phyloP scores from a whole-genome alignment of 192 early-diverging fungal species.

The Coemansia sp. region DNA sequence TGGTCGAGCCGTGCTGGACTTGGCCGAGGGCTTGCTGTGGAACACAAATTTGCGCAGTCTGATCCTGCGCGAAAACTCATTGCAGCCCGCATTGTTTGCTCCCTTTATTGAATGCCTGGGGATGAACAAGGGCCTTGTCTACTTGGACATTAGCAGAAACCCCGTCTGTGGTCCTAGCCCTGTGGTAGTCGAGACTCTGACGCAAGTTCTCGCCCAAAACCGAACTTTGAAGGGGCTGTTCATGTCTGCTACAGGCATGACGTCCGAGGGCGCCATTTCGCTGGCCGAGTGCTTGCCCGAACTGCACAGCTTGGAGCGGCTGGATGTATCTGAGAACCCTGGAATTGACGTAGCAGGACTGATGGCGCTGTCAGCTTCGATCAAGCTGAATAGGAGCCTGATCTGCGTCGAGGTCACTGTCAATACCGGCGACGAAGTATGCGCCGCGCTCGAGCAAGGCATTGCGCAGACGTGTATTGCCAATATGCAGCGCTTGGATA shows the following conservation, averaged over 20 bases:
- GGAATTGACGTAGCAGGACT: conserved; percentile 77
- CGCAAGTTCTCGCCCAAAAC: conserved; percentile 62
- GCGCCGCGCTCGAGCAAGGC: conserved; percentile 54
- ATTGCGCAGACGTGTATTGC: conserved; percentile 57
- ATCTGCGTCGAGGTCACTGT: conserved; percentile 72
- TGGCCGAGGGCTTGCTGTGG: conserved; percentile 54
- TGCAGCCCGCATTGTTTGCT: conserved; percentile 53
- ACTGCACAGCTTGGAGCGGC: conserved; percentile 63
- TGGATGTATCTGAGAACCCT: conserved; percentile 80
- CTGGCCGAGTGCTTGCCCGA: conserved; percentile 84
- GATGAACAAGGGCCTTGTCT: conserved; percentile 54
- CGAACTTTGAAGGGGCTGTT: conserved; percentile 63
- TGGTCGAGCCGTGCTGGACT: conserved; percentile 47
- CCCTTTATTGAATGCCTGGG: conserved; percentile 57
- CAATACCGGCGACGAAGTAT: conserved; percentile 56
- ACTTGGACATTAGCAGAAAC: conserved; percentile 64
- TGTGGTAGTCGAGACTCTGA: conserved; percentile 36
- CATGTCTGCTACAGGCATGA: conserved; percentile 65
- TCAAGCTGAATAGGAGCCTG: conserved; percentile 77
- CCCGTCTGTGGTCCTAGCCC: conserved; percentile 51
- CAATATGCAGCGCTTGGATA: conserved; percentile 56
- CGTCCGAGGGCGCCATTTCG: conserved; percentile 76
- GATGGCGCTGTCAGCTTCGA: conserved; percentile 79
- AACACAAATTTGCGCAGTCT: conserved; percentile 52
- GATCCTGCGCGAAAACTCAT: conserved; percentile 55